These are phyloP conservation scores for Beta macrorhiza DNA, from an alignment of 179 eudicot species.

Conservation along the genomic window DNA sequence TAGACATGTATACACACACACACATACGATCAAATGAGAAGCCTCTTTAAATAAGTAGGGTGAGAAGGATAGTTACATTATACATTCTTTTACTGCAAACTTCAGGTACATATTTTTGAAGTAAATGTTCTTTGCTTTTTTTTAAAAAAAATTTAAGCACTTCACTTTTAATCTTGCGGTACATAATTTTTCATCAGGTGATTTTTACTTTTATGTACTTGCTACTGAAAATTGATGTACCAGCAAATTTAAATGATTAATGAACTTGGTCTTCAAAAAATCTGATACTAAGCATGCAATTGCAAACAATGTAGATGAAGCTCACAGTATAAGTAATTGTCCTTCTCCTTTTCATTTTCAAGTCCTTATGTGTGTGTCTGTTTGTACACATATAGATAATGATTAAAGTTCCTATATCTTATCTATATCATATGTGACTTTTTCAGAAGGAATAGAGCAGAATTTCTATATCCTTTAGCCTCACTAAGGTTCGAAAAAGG, in stretches of 20 bases:
- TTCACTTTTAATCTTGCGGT: not conserved
- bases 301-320: not conserved
- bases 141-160: too few species aligned
- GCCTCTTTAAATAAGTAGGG: not conserved
- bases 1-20: not conserved
- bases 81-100: not conserved
- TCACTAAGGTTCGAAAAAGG: not conserved
- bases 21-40: not conserved
- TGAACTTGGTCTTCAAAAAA: not conserved
- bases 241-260: not conserved
- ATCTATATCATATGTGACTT: not conserved
- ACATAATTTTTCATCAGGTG: not conserved
- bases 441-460: not conserved
- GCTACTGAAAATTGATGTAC: not conserved
- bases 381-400: not conserved
- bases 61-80: not conserved
- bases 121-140: too few species aligned
- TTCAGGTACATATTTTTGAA: too few species aligned
- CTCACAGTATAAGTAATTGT: not conserved
- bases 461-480: not conserved
- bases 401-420: not conserved
- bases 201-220: too few species aligned
- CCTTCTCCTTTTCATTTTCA: not conserved
- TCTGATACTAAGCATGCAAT: not conserved
- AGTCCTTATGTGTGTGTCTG: not conserved